These are phyloP conservation scores for Pythium brachiatum DNA, from an alignment of 352 stramenopile species.

Conservation along the genomic window DNA sequence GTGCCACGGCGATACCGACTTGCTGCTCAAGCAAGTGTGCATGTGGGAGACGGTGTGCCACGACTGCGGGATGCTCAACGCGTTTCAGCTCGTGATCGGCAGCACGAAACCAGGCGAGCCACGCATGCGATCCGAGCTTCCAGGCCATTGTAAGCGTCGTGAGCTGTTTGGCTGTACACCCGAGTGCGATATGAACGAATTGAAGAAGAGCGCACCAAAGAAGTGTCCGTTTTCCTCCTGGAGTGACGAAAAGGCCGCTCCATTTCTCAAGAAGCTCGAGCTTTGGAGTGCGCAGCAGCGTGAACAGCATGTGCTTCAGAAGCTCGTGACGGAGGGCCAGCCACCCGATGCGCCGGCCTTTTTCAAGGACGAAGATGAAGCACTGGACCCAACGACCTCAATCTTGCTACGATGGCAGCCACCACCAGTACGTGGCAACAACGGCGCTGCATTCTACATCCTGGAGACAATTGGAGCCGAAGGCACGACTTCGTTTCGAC, in stretches of 20 bases:
- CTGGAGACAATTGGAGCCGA: constrained; percentile 79
- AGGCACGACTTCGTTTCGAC: constrained; percentile 56
- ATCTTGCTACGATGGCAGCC: constrained; percentile 67
- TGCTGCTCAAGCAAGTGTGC: constrained; percentile 79
- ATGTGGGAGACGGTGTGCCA: constrained; percentile 92
- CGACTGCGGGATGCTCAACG: constrained; percentile 89
- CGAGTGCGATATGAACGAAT: constrained; percentile 64
- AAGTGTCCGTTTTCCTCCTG: constrained; percentile 60
- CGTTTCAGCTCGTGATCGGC: constrained; percentile 78
- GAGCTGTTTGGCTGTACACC: constrained; percentile 58
- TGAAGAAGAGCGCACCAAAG: constrained; percentile 53
- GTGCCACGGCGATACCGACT: constrained; percentile 74
- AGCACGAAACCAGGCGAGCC: constrained; percentile 35
- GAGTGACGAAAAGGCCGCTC: constrained; percentile 47
- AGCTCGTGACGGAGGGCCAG: constrained; percentile 62
- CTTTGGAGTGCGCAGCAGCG: constrained; percentile 67
- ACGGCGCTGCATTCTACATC: constrained; percentile 80
- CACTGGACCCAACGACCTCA: constrained; percentile 68
- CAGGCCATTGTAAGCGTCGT: constrained; percentile 60
- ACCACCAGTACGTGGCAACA: constrained; percentile 52
- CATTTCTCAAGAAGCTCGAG: constrained; percentile 69
- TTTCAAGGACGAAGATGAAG: constrained; percentile 50
- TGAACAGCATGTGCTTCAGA: constrained; percentile 65
- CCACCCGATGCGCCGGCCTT: constrained; percentile 55
- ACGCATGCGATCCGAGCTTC: constrained; percentile 65